Evolutionary conservation across 2,329 filamentous ascomycete genomes (phyloP).

Genomic region (Colletotrichum eleusines): DNA sequence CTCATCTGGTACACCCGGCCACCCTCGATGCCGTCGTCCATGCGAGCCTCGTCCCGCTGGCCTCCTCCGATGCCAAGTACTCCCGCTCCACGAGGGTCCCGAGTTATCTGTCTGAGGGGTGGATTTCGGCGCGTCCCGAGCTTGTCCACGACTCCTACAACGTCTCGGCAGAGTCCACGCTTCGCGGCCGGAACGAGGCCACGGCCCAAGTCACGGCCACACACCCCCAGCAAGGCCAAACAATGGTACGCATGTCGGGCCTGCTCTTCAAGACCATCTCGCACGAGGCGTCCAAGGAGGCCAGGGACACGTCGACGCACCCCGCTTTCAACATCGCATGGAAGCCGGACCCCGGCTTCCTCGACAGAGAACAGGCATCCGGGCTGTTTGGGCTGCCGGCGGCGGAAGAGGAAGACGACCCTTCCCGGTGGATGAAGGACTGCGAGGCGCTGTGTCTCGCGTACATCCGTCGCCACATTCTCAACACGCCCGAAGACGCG

Average conservation of each 20-base stretch:
- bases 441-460: constrained; percentile 40
- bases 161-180: constrained; percentile 34
- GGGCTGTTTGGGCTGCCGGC: constrained; percentile 39
- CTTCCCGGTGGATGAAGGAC: constrained; percentile 42
- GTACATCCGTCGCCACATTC: constrained; percentile 26
- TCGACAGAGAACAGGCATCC: constrained; percentile 38
- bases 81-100: constrained; percentile 28
- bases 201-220: constrained; percentile 41
- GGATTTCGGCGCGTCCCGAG: constrained; percentile 26
- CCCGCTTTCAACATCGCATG: constrained; percentile 42
- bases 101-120: constrained; percentile 20
- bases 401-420: constrained; percentile 35
- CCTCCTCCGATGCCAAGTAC: constrained; percentile 8
- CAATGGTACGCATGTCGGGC: constrained; percentile 42
- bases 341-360: constrained; percentile 43
- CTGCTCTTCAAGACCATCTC: constrained; percentile 43
- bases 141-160: constrained; percentile 41
- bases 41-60: constrained; percentile 38
- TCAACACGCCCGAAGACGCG: not conserved
- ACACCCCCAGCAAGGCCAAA: constrained; percentile 26
- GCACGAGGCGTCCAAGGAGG: constrained; percentile 4
- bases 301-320: constrained; percentile 10
- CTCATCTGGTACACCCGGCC: constrained; percentile 52
- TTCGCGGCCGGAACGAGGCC: constrained; percentile 37
- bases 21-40: constrained; percentile 53